Evolutionary conservation across 306 rosid genomes (phyloP).

Genomic region (Inga leiocalycina): DNA sequence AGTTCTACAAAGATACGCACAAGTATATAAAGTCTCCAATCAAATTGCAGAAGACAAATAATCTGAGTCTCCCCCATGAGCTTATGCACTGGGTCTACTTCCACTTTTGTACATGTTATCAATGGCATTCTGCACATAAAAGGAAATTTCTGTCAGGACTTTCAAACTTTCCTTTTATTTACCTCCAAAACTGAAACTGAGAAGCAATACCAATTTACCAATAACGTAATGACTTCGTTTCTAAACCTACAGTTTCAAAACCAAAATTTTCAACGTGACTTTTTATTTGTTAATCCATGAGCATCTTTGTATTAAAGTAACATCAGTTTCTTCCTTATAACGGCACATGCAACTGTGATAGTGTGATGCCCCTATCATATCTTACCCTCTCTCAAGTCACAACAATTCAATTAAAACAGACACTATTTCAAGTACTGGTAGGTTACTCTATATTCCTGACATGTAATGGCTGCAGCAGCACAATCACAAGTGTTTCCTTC

Average conservation of each 20-base stretch:
- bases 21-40: not conserved
- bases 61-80: not conserved
- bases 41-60: slow-evolving; percentile 15
- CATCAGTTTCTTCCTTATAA: not conserved
- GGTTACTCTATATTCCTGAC: not conserved
- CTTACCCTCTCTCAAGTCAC: not conserved
- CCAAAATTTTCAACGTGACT: not conserved
- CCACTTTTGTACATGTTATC: slow-evolving; percentile 80
- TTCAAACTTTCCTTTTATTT: not conserved
- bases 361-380: not conserved
- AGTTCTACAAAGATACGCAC: not conserved
- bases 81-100: slow-evolving; percentile 54
- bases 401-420: not conserved
- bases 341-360: not conserved
- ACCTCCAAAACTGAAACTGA: not conserved
- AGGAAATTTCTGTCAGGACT: slow-evolving; percentile 29
- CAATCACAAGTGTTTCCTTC: slow-evolving; percentile 1
- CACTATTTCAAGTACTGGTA: not conserved
- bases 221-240: not conserved
- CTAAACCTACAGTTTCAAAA: not conserved
- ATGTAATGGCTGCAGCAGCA: not conserved
- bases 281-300: not conserved
- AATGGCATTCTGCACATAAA: slow-evolving; percentile 54
- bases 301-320: not conserved
- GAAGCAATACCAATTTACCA: not conserved